A percentile compares a stretch with the other conserved stretches of the same genome.
Conservation (phyloP, 495 filamentous ascomycete genomes). For the Xylaria bambusicola region DNA sequence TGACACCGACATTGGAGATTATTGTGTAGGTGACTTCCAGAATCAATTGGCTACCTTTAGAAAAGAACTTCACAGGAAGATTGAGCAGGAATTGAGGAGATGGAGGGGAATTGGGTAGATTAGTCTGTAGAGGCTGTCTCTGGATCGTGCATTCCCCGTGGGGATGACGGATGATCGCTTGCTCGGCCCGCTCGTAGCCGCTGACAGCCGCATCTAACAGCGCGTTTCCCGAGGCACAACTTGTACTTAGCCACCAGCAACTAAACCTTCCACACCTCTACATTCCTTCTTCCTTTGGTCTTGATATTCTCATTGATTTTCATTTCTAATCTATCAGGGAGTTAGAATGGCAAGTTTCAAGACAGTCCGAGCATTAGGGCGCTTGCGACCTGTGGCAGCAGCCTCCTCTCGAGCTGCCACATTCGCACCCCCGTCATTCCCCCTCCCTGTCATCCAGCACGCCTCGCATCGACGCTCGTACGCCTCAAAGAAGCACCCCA, state of each 20-base stretch:
- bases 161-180: slow-evolving; percentile 3
- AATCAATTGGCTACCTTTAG: neutral
- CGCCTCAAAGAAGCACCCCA: slow-evolving; percentile 84
- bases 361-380: slow-evolving; percentile 33
- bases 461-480: slow-evolving; percentile 39
- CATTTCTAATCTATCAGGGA: neutral
- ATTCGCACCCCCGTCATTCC: slow-evolving; percentile 8
- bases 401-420: slow-evolving; percentile 15
- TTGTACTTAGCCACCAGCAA: neutral
- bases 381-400: slow-evolving; percentile 27
- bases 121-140: neutral
- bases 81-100: neutral
- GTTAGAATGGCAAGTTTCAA: slow-evolving; percentile 33
- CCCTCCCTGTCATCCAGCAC: slow-evolving; percentile 22
- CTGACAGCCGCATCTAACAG: slow-evolving; percentile 28
- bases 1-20: slow-evolving; percentile 38
- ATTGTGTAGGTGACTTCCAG: neutral
- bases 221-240: slow-evolving; percentile 4
- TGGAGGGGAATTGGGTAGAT: neutral
- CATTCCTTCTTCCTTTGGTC: neutral
- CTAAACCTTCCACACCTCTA: neutral
- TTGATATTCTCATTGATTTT: neutral
- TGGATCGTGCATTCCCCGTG: neutral
- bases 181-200: slow-evolving; percentile 41
- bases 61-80: neutral